These are phyloP conservation scores for Paecilomyces formosus DNA, from an alignment of 2,329 filamentous ascomycete species.

Conservation along the genomic window DNA sequence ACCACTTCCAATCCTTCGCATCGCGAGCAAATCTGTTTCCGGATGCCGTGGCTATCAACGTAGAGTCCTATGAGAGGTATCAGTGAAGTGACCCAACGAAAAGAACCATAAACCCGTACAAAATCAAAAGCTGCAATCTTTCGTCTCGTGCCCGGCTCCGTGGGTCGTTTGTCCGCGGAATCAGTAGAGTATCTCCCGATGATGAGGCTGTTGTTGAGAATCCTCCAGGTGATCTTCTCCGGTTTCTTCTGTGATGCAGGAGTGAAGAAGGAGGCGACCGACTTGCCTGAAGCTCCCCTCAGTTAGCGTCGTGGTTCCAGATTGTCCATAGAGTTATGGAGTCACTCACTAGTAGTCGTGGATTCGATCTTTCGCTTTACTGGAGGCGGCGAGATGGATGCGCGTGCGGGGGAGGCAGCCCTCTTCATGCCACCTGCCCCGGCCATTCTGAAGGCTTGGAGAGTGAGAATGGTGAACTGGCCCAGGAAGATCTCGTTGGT, in stretches of 20 bases:
- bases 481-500: background rate
- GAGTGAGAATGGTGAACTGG: constrained; percentile 4
- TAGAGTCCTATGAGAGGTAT: constrained; percentile 62
- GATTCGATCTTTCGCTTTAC: constrained; percentile 49
- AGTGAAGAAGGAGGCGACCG: constrained; percentile 80
- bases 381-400: constrained; percentile 51
- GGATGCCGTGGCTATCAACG: constrained; percentile 70
- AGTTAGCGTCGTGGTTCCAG: background rate
- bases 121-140: constrained; percentile 42
- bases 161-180: constrained; percentile 1
- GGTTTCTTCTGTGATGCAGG: constrained; percentile 78
- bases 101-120: constrained; percentile 17
- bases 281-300: constrained; percentile 25
- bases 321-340: background rate
- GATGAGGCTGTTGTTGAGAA: constrained; percentile 62
- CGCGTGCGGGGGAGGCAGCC: constrained; percentile 20
- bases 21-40: constrained; percentile 69
- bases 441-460: constrained; percentile 16
- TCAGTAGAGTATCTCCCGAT: constrained; percentile 57
- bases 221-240: constrained; percentile 63
- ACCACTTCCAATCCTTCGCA: constrained; percentile 89
- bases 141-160: constrained; percentile 10
- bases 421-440: constrained; percentile 25
- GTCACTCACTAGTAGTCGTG: constrained; percentile 44
- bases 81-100: background rate